These are phyloP conservation scores for Aspergillus coremiiformis DNA, from an alignment of 495 filamentous ascomycete species.

Conservation along the genomic window DNA sequence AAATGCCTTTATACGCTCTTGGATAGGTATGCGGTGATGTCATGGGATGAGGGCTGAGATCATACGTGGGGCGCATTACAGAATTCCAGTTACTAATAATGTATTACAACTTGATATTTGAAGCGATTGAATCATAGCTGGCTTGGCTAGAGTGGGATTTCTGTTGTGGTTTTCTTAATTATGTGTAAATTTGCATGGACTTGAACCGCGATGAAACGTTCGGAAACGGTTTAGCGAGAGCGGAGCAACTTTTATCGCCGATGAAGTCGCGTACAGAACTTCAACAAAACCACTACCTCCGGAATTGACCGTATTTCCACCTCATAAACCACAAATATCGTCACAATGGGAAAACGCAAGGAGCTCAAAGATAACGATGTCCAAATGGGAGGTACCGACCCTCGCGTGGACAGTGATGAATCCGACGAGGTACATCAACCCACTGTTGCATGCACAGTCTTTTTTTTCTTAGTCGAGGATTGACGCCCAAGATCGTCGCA, in stretches of 20 bases:
- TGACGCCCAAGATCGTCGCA: slow-evolving; percentile 22
- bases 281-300: neutral
- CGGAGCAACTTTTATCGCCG: slow-evolving; percentile 15
- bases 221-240: slow-evolving; percentile 21
- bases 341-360: slow-evolving; percentile 47
- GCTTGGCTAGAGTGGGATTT: too few species aligned
- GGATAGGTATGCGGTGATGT: too few species aligned
- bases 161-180: neutral
- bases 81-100: too few species aligned
- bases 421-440: slow-evolving; percentile 37
- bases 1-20: too few species aligned
- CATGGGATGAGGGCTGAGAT: too few species aligned
- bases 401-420: slow-evolving; percentile 22
- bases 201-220: neutral
- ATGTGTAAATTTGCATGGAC: neutral
- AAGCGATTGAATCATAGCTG: too few species aligned
- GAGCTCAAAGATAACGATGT: slow-evolving; percentile 40
- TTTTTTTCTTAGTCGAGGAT: neutral
- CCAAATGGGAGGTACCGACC: slow-evolving; percentile 33
- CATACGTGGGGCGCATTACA: too few species aligned
- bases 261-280: neutral
- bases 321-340: neutral
- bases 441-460: neutral
- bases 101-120: too few species aligned
- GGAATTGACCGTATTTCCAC: neutral